Percentiles rank a stretch among this genome's conserved stretches.
phyloP scores from a whole-genome alignment of 768 basidiomycete genomes.

The Lactarius indigo region DNA sequence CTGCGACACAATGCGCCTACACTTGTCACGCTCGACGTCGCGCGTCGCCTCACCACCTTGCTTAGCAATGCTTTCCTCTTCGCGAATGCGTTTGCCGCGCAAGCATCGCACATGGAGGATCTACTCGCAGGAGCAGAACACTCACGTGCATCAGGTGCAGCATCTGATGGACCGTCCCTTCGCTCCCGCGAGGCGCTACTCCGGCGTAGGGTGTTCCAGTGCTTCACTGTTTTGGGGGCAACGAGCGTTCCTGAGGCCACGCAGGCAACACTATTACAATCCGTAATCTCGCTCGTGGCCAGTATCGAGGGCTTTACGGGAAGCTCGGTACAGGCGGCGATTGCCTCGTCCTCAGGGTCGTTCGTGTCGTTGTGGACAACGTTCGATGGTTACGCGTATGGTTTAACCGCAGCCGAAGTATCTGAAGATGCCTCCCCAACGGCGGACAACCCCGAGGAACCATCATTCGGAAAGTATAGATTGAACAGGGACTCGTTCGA shows the following conservation, averaged over 20 bases:
- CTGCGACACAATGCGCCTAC: slow-evolving; percentile 70
- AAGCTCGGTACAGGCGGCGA: slow-evolving; percentile 87
- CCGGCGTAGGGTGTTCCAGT: slow-evolving; percentile 82
- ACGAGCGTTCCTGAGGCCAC: slow-evolving; percentile 76
- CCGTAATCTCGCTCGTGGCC: slow-evolving; percentile 76
- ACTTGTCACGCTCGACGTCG: slow-evolving; percentile 87
- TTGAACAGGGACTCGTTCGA: slow-evolving; percentile 80
- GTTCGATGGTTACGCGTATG: slow-evolving; percentile 88
- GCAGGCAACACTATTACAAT: slow-evolving; percentile 78
- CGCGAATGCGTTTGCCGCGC: slow-evolving; percentile 74
- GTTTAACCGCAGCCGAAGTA: slow-evolving; percentile 69
- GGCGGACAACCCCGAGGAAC: slow-evolving; percentile 30
- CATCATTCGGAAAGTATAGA: slow-evolving; percentile 42
- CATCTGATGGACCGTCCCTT: slow-evolving; percentile 50
- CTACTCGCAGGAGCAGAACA: slow-evolving; percentile 37
- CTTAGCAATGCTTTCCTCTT: slow-evolving; percentile 90
- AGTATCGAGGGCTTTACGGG: slow-evolving; percentile 82
- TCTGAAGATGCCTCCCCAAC: slow-evolving; percentile 41
- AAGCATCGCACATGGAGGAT: slow-evolving; percentile 58
- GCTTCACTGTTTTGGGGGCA: slow-evolving; percentile 79
- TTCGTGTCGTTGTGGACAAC: slow-evolving; percentile 86
- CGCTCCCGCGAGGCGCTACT: slow-evolving; percentile 80
- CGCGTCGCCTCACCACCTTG: slow-evolving; percentile 80
- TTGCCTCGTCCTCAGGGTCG: slow-evolving; percentile 77
- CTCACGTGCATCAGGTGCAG: slow-evolving; percentile 28